Evolutionary conservation across 345 rosid species (phyloP).

Genomic region (Arabis hirsuta): DNA sequence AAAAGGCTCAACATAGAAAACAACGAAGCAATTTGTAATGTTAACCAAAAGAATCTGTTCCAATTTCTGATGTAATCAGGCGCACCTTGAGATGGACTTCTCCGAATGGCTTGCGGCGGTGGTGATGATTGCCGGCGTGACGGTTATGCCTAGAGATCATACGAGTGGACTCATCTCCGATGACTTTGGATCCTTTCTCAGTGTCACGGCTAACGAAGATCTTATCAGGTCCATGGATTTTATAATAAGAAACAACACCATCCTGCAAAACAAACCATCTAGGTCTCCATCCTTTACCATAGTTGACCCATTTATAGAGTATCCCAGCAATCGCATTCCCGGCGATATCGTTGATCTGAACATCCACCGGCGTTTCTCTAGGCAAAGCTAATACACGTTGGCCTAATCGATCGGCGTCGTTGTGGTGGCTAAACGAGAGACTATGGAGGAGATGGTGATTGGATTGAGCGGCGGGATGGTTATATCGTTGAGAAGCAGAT

Average conservation of each 20-base stretch:
- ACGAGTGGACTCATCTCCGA: constrained; percentile 83
- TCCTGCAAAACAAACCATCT: constrained; percentile 96
- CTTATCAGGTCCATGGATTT: constrained; percentile 93
- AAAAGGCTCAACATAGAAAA: not conserved
- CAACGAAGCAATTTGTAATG: not conserved
- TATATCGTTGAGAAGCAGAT: constrained; percentile 40
- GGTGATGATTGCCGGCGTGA: constrained; percentile 19
- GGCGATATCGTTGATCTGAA: constrained; percentile 81
- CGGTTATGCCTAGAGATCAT: constrained; percentile 50
- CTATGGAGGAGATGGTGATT: constrained; percentile 31
- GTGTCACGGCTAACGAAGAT: constrained; percentile 80
- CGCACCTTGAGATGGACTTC: constrained; percentile 90
- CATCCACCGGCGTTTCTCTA: constrained; percentile 59
- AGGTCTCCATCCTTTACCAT: constrained; percentile 96
- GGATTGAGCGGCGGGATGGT: constrained; percentile 6
- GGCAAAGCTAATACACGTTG: constrained; percentile 27
- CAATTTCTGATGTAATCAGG: not conserved
- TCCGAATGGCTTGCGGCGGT: constrained; percentile 76
- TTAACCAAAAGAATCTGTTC: not conserved
- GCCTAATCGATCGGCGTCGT: constrained; percentile 37
- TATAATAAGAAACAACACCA: constrained; percentile 92
- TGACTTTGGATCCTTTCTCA: constrained; percentile 81
- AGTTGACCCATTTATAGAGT: constrained; percentile 94
- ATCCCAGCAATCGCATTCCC: constrained; percentile 91
- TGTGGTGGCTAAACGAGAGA: constrained; percentile 37